Evolutionary conservation across 2,329 filamentous ascomycete genomes (phyloP), one percentile per base, ranked within the genome.

Genomic region (Magnaporthales sp.): DNA sequence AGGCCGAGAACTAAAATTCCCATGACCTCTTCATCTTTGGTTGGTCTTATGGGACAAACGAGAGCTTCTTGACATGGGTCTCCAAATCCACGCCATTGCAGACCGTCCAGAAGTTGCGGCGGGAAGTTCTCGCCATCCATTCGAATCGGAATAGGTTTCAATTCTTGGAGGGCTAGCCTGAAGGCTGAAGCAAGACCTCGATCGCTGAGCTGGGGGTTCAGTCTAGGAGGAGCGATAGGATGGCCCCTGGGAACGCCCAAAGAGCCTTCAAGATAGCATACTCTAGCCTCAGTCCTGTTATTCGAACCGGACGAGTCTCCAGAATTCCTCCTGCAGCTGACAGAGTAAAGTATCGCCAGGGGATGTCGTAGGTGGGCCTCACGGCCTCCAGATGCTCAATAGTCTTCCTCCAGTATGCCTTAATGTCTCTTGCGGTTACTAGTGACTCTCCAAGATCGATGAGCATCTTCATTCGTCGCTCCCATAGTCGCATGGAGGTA

Each of bases 1-100:
- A 92, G 80, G 1, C 88, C 89, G 58, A 92, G 79, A 15, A 92
- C 81, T 4, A 93, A 77, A 68, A 92, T 85, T 0, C 89, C 90
- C 67, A 91, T 82, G 0, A 86, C 85, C 10, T 83, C 81, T 66
- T 91, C 89, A 30, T 80, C 87, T 2, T 86, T 90, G 0, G 88
- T 83, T 5, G 81, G 87, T 66, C 89, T 86, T 56, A 92, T 89
- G 0, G 90, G 89, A 69, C 87, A 86, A 19, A 92, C 83, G 3
- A 91, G 86, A 22, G 89, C 86, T 9, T 86, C 81, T n/a, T 83
- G 80, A 67, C 87, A 89, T 5, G 85, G 77, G 70, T 91, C 86
- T 13, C 85, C 84, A 71, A 90, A 90, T 0, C 89, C 88, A 69
- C 87, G 81, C 81, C 84, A 86, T 61, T 76, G 77, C 13, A 92